Evolutionary conservation across 2,329 filamentous ascomycete species (phyloP).

Genomic region (Penicillium sclerotiorum): DNA sequence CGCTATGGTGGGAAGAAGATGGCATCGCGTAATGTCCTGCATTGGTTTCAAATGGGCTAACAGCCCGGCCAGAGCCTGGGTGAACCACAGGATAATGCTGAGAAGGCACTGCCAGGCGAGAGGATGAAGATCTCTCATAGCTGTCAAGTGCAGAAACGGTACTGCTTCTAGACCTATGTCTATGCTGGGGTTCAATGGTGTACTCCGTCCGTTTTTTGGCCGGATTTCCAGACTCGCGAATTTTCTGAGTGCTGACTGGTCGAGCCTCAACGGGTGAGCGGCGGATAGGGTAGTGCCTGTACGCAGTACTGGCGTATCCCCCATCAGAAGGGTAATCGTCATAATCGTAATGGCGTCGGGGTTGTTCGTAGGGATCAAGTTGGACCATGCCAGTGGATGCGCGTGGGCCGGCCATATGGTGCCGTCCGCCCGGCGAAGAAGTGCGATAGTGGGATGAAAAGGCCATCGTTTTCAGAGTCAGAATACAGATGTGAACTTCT

Average conservation of each 20-base stretch:
- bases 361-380: conserved; percentile 37
- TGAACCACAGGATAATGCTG: conserved; percentile 33
- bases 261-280: conserved; percentile 37
- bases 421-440: conserved; percentile 36
- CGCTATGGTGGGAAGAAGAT: conserved; percentile 32
- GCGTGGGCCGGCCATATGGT: conserved; percentile 38
- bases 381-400: conserved; percentile 46
- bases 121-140: too few relatives aligned
- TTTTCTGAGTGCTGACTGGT: conserved; percentile 35
- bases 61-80: conserved; percentile 32
- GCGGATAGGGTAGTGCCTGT: conserved; percentile 29
- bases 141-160: conserved; percentile 35
- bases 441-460: conserved; percentile 36
- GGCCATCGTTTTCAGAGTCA: conserved; percentile 24
- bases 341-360: conserved; percentile 32
- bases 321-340: conserved; percentile 36
- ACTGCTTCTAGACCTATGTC: conserved; percentile 41
- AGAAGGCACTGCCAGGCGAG: conserved; percentile 32
- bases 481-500: not conserved
- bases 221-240: conserved; percentile 33
- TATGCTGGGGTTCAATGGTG: conserved; percentile 34
- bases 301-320: conserved; percentile 28
- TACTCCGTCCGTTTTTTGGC: conserved; percentile 42
- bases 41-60: conserved; percentile 35
- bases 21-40: conserved; percentile 39